Evolutionary conservation across 2,329 filamentous ascomycete species (phyloP).

Genomic region (Immersiporthe knoxdaviesiana): DNA sequence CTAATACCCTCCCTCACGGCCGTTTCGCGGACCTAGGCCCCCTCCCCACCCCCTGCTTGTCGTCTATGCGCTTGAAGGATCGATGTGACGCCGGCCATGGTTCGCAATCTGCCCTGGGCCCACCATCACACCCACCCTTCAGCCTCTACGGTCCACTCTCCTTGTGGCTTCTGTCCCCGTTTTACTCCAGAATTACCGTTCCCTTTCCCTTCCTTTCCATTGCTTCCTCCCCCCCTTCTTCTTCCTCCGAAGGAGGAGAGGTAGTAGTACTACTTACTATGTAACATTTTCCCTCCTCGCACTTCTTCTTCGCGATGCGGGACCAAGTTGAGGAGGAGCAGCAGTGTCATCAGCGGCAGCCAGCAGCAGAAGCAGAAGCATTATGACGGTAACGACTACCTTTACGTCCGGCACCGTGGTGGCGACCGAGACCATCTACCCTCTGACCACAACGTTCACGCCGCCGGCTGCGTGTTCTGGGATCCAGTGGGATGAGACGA

Average conservation of each 20-base stretch:
- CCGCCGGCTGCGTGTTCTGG: slow-evolving; percentile 8
- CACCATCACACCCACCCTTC: neutral
- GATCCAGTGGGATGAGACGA: neutral
- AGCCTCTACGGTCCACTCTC: neutral
- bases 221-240: neutral
- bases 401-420: slow-evolving; percentile 10
- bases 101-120: neutral
- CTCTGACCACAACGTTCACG: neutral
- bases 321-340: neutral
- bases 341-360: neutral
- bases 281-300: neutral
- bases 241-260: neutral
- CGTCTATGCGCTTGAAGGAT: neutral
- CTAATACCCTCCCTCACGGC: neutral
- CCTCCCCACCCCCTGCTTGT: neutral
- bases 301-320: neutral
- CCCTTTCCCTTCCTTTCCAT: neutral
- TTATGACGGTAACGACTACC: slow-evolving; percentile 6
- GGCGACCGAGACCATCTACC: slow-evolving; percentile 9
- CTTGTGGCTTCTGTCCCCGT: neutral
- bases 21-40: neutral
- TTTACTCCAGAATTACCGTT: neutral
- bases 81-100: neutral
- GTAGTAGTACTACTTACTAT: neutral
- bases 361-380: neutral